These are phyloP conservation scores for Geoglossum glabrum DNA, from an alignment of 495 filamentous ascomycete genomes.

Conservation along the genomic window DNA sequence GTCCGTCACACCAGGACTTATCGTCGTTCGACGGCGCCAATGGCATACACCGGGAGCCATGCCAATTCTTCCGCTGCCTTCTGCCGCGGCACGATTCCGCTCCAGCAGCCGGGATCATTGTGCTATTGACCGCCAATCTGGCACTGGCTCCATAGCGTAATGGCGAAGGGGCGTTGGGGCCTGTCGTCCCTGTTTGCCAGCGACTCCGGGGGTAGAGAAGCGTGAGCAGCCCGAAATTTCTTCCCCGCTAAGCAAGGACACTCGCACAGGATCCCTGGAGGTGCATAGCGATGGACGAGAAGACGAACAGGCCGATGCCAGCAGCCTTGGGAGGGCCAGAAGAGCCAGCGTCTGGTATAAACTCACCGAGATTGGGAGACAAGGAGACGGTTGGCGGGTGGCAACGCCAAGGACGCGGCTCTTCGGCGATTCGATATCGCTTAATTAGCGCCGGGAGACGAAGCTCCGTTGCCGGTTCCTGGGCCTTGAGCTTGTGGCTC, in stretches of 20 bases:
- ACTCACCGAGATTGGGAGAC: not conserved
- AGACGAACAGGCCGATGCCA: no score
- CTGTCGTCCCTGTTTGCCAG: not conserved
- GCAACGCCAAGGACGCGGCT: not conserved
- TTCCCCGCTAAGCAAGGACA: no score
- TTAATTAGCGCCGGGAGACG: not conserved
- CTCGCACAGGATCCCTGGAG: no score
- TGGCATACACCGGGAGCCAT: not conserved
- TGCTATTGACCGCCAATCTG: not conserved
- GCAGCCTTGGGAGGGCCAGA: not conserved
- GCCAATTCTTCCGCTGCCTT: not conserved
- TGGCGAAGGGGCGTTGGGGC: not conserved
- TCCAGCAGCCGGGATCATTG: not conserved
- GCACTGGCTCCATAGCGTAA: no score
- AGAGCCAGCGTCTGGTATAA: not conserved
- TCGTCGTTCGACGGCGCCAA: not conserved
- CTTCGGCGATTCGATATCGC: not conserved
- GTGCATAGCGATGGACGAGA: no score
- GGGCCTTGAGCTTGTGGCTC: no score
- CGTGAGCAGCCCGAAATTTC: no score
- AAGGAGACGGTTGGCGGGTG: not conserved
- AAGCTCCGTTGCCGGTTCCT: not conserved
- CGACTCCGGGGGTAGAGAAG: no score
- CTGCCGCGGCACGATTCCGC: not conserved
- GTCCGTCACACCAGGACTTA: not conserved